Conservation (phyloP, 1,284 basidiomycete species). For the Cutaneotrichosporon mucoides region DNA sequence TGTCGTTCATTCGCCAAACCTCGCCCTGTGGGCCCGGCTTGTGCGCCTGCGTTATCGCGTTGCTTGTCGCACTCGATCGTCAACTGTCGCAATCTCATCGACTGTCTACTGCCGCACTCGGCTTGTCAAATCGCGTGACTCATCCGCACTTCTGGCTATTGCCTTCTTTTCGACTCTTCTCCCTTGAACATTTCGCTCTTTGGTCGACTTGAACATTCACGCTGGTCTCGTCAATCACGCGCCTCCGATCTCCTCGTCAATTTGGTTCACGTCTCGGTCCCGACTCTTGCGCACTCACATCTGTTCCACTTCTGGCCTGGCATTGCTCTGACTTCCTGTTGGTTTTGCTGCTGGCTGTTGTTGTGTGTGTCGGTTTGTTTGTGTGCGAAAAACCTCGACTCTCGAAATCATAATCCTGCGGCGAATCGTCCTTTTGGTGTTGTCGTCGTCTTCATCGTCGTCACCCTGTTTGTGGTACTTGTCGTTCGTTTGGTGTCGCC, state of each 20-base stretch:
- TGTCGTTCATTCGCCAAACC: conserved; percentile 4
- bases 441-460: background rate
- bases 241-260: background rate
- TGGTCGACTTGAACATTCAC: too few species aligned
- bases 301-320: background rate
- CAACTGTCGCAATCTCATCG: conserved; percentile 1
- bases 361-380: background rate
- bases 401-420: background rate
- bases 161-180: background rate
- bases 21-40: conserved; percentile 14
- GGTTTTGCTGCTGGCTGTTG: conserved; percentile 3
- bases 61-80: conserved; percentile 1
- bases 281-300: conserved; percentile 1
- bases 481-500: background rate
- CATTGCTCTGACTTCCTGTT: conserved; percentile 1
- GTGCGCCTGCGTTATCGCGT: background rate
- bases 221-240: too few species aligned
- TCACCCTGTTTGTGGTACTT: too few species aligned
- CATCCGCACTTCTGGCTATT: background rate
- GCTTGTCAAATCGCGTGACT: background rate
- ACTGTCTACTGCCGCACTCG: background rate
- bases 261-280: conserved; percentile 1
- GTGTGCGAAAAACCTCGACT: too few species aligned
- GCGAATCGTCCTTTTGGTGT: background rate
- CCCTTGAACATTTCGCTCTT: background rate